A percentile compares a stretch with the other conserved stretches of the same genome.
Conservation (phyloP, 2,329 filamentous ascomycete genomes). For the Neospermospora avenae region DNA sequence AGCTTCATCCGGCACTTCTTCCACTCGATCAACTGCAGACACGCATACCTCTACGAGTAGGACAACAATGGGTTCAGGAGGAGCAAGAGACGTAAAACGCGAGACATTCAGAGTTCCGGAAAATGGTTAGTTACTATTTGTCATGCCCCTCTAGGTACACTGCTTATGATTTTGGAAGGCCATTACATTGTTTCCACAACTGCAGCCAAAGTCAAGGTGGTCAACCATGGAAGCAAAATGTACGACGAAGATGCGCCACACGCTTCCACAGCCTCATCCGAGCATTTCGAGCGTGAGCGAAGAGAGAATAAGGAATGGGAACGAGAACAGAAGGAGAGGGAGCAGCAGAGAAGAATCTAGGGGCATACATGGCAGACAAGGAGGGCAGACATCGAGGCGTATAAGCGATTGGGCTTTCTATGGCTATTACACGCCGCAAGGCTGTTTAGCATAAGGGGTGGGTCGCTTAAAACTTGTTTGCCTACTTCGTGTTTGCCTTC, state of each 20-base stretch:
- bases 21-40: slow-evolving; percentile 13
- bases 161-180: neutral
- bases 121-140: slow-evolving; percentile 18
- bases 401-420: neutral
- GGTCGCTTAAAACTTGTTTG: neutral
- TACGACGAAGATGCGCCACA: slow-evolving; percentile 17
- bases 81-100: neutral
- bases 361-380: neutral
- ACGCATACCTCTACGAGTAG: slow-evolving; percentile 9
- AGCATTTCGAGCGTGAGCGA: slow-evolving; percentile 14
- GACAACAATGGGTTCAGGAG: slow-evolving; percentile 13
- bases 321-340: neutral
- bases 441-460: neutral
- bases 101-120: slow-evolving; percentile 24
- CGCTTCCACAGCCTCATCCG: slow-evolving; percentile 8
- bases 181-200: slow-evolving; percentile 11
- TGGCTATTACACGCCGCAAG: neutral
- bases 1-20: slow-evolving; percentile 18
- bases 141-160: neutral
- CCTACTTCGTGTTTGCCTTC: neutral
- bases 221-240: slow-evolving; percentile 4
- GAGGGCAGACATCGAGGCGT: neutral
- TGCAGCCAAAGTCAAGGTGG: slow-evolving; percentile 8
- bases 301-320: neutral
- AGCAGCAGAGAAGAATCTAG: neutral